Base-by-base conservation (phyloP, 2,329 filamentous ascomycete genomes). In the Sporothrix variecibatus region DNA sequence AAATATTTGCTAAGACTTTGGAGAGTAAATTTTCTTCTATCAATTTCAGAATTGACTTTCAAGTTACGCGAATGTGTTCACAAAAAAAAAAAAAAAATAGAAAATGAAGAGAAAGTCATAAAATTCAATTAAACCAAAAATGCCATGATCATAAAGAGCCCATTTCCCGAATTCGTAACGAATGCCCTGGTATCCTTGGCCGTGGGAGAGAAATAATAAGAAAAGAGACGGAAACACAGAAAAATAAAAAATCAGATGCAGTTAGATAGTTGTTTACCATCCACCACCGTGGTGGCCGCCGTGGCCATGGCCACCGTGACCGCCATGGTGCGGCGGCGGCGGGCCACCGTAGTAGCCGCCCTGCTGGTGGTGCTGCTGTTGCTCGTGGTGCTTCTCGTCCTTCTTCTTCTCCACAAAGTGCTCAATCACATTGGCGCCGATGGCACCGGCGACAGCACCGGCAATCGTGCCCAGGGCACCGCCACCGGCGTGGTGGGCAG, bases 351-450 rank as follows among this genome's bases (percentile, higher is more conserved):
- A 23, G n/a, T 56, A 23, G 67, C 46, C 34, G n/a, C 40, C 46
- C 20, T 72, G 51, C 38, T 62, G 11, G 51, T 60, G 56, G 31
- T 58, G 58, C 34, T 68, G 38, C 34, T 68, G 62, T 40, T 74
- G 62, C 15, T 74, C 23, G 17, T 72, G 28, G 40, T 74, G 31
- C 53, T 70, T 49, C 62, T 75, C 71, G 62, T 73, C 49, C 71
- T 75, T 75, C 64, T 72, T 72, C 76, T 77, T 77, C 62, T 77
- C 75, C 31, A 77, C 67, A 62, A 76, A 73, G 79, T 86, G 79
- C 80, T 86, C 86, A 7, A 88, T 75, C 51, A 86, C 77, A 75
- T 89, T 89, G 1, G 88, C 88, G 3, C 85, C 86, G n/a, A 89
- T 83, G 0, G 87, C 87, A 46, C 88, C 88, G 20, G 84, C 85